Conservation (phyloP, 805 yeast genomes). For the Candida saitoana region DNA sequence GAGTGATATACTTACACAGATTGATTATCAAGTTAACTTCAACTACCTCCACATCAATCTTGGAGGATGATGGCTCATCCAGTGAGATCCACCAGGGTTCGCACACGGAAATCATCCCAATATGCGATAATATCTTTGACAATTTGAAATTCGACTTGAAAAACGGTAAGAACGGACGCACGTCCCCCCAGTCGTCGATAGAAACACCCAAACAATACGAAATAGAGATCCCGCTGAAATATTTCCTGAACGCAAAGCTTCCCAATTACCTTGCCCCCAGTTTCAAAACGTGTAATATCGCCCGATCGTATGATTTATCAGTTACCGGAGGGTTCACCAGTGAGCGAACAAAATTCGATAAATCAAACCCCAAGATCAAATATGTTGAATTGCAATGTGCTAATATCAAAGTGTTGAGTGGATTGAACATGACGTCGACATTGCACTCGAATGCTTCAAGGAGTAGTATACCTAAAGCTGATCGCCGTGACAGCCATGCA, state of each 20-base stretch:
- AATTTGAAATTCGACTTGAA: constrained; percentile 39
- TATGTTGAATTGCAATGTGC: constrained; percentile 29
- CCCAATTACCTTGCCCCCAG: constrained; percentile 51
- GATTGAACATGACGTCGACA: constrained; percentile 22
- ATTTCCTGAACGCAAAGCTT: constrained; percentile 37
- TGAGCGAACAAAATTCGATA: constrained; percentile 20
- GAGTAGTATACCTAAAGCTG: not conserved
- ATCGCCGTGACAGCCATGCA: constrained; percentile 2
- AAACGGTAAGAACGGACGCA: constrained; percentile 25
- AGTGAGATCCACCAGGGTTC: constrained; percentile 24
- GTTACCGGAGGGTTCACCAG: constrained; percentile 23
- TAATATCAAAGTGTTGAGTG: constrained; percentile 33
- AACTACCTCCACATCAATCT: constrained; percentile 23
- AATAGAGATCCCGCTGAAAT: constrained; percentile 40
- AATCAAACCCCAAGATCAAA: constrained; percentile 17
- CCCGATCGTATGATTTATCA: constrained; percentile 26
- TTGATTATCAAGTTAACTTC: constrained; percentile 30
- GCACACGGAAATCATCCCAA: constrained; percentile 19
- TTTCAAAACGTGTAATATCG: constrained; percentile 54
- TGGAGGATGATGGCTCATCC: constrained; percentile 19
- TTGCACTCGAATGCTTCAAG: constrained; percentile 23
- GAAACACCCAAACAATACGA: constrained; percentile 25
- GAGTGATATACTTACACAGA: constrained; percentile 40
- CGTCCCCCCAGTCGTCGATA: constrained; percentile 12
- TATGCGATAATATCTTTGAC: constrained; percentile 31